Evolutionary conservation across 2,329 filamentous ascomycete genomes (phyloP).

Genomic region (Didymellaceae sp.): DNA sequence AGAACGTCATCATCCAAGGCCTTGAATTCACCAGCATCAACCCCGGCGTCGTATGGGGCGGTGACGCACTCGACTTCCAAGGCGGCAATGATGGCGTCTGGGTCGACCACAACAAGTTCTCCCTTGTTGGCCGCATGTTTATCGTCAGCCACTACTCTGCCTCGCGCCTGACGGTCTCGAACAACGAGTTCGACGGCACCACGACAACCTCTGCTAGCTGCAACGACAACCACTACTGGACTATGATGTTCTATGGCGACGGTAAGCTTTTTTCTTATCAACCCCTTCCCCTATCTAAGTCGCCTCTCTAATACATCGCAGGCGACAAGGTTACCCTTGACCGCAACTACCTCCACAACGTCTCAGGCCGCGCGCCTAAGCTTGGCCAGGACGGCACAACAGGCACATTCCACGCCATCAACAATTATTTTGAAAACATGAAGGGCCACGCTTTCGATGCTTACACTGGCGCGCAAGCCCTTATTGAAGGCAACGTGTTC

Average conservation of each 20-base stretch:
- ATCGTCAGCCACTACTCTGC: slow-evolving; percentile 46
- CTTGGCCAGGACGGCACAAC: slow-evolving; percentile 45
- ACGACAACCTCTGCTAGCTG: slow-evolving; percentile 54
- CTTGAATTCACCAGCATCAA: slow-evolving; percentile 49
- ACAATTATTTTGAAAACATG: slow-evolving; percentile 51
- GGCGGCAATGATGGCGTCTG: slow-evolving; percentile 45
- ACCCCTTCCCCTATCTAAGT: background rate
- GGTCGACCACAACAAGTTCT: slow-evolving; percentile 51
- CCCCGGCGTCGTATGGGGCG: slow-evolving; percentile 49
- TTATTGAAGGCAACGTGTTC: slow-evolving; percentile 57
- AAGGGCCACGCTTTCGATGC: slow-evolving; percentile 52
- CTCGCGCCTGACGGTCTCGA: slow-evolving; percentile 54
- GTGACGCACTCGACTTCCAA: slow-evolving; percentile 47
- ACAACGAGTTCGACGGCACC: slow-evolving; percentile 55
- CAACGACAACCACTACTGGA: slow-evolving; percentile 58
- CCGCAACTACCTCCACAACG: slow-evolving; percentile 55
- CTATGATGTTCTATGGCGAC: slow-evolving; percentile 46
- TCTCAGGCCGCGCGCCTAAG: slow-evolving; percentile 55
- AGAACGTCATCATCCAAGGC: slow-evolving; percentile 52
- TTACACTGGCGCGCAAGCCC: slow-evolving; percentile 26
- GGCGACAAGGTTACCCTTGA: slow-evolving; percentile 52
- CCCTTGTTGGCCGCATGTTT: slow-evolving; percentile 55
- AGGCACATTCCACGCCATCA: slow-evolving; percentile 32
- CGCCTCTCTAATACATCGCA: slow-evolving; percentile 4
- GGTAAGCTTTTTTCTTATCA: background rate